These are phyloP conservation scores for Biscogniauxia mediterranea DNA, from an alignment of 2,329 filamentous ascomycete species.

Conservation along the genomic window DNA sequence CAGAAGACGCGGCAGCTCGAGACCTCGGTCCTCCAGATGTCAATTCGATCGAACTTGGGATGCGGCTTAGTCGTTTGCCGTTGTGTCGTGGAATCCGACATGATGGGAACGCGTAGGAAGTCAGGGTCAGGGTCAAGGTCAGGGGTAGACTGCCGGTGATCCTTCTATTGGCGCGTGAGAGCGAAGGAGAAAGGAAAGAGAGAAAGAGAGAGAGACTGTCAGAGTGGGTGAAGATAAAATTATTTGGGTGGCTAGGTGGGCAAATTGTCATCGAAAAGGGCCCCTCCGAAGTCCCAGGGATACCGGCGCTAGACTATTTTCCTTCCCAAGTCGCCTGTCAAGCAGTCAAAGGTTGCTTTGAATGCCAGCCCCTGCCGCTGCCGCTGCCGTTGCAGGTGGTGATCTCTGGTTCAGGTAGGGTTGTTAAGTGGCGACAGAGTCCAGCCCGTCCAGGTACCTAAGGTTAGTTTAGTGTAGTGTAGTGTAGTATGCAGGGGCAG, in stretches of 20 bases:
- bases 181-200: too few relatives aligned
- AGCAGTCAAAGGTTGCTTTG: too few relatives aligned
- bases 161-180: too few relatives aligned
- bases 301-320: not conserved
- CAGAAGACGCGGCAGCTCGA: constrained; percentile 35
- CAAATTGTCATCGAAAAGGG: too few relatives aligned
- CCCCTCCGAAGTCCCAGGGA: not conserved
- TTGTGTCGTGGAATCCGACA: constrained; percentile 3
- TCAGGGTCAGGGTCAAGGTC: too few relatives aligned
- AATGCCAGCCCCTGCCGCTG: too few relatives aligned
- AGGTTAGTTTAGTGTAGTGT: too few relatives aligned
- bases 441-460: not conserved
- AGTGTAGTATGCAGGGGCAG: too few relatives aligned
- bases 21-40: constrained; percentile 52
- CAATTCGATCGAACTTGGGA: constrained; percentile 37
- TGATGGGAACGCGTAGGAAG: constrained; percentile 3
- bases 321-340: too few relatives aligned
- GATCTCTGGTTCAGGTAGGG: not conserved
- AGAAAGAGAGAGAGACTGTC: too few relatives aligned
- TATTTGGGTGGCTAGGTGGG: not conserved
- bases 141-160: too few relatives aligned
- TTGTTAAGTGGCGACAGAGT: too few relatives aligned
- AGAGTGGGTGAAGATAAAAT: not conserved
- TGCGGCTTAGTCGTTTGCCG: constrained; percentile 8
- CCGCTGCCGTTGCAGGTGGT: not conserved